phyloP scores from a whole-genome alignment of 768 basidiomycete species.

The Auriscalpium microsporum region DNA sequence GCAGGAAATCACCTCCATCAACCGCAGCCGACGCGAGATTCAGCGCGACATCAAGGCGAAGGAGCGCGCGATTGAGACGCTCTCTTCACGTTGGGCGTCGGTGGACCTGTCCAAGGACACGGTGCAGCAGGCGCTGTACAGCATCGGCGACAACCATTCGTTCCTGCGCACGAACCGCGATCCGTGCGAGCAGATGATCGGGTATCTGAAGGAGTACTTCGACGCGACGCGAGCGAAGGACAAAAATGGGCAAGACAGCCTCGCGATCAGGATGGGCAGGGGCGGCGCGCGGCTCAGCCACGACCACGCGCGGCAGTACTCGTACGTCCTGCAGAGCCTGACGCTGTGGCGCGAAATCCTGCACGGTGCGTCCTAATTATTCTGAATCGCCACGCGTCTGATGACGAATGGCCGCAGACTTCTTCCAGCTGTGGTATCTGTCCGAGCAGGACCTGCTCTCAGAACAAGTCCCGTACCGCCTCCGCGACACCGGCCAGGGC shows the following conservation, averaged over 20 bases:
- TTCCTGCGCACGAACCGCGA: conserved; percentile 82
- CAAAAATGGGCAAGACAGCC: conserved; percentile 39
- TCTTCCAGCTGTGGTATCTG: conserved; percentile 82
- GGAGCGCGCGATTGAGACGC: conserved; percentile 74
- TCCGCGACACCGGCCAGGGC: conserved; percentile 87
- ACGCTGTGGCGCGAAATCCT: conserved; percentile 83
- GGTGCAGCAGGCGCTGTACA: conserved; percentile 73
- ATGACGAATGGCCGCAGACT: conserved; percentile 39
- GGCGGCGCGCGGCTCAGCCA: conserved; percentile 76
- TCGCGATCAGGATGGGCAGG: conserved; percentile 76
- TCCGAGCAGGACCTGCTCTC: conserved; percentile 79
- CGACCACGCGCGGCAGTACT: conserved; percentile 78
- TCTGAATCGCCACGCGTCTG: background rate
- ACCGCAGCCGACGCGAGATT: conserved; percentile 63
- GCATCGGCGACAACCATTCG: conserved; percentile 85
- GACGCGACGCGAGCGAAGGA: conserved; percentile 64
- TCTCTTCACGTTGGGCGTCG: conserved; percentile 55
- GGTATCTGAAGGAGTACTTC: conserved; percentile 67
- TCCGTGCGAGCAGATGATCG: conserved; percentile 81
- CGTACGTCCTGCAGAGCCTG: conserved; percentile 79
- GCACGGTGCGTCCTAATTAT: conserved; percentile 43
- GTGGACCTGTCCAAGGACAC: conserved; percentile 52
- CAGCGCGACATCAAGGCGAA: conserved; percentile 80
- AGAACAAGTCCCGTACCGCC: conserved; percentile 63
- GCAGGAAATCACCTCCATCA: conserved; percentile 72